Percentiles rank a stretch among this genome's conserved stretches.
Conservation (phyloP, 192 early-diverging fungal species). For the Phlyctochytrium bullatum region DNA sequence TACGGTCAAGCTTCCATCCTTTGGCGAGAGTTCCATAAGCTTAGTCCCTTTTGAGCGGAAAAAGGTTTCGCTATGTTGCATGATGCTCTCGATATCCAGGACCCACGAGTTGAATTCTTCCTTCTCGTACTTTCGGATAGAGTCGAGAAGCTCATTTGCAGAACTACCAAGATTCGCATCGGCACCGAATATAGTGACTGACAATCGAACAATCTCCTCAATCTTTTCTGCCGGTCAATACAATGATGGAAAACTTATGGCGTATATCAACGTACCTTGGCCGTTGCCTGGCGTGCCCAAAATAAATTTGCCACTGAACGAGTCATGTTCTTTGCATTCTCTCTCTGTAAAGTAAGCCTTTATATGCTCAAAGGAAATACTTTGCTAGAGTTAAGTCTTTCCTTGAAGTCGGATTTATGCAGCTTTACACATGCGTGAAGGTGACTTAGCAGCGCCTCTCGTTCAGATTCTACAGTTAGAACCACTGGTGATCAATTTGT, state of each 20-base stretch:
- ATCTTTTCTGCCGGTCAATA: too few relatives aligned
- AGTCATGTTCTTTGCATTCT: conserved; percentile 2
- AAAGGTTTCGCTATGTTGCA: conserved; percentile 24
- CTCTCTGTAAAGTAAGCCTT: not conserved
- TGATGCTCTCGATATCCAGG: conserved; percentile 22
- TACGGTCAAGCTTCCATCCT: conserved; percentile 46
- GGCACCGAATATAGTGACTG: conserved; percentile 27
- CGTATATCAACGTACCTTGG: conserved; percentile 29
- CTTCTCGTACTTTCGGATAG: conserved; percentile 37
- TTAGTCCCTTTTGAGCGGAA: conserved; percentile 14
- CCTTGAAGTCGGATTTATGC: conserved; percentile 29
- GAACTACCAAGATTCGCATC: conserved; percentile 26
- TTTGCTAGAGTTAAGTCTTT: conserved; percentile 19
- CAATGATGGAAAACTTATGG: too few relatives aligned
- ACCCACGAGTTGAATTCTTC: conserved; percentile 47
- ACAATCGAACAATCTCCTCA: conserved; percentile 37
- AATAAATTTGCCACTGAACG: conserved; percentile 31
- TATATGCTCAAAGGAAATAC: conserved; percentile 12
- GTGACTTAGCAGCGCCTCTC: conserved; percentile 40
- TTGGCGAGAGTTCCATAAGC: conserved; percentile 51
- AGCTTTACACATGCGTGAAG: conserved; percentile 31
- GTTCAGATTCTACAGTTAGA: conserved; percentile 33
- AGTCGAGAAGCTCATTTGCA: conserved; percentile 32
- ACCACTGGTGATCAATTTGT: not conserved
- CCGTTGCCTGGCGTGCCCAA: conserved; percentile 41